Conservation (phyloP, 345 rosid genomes). For the Aquilaria sinensis region DNA sequence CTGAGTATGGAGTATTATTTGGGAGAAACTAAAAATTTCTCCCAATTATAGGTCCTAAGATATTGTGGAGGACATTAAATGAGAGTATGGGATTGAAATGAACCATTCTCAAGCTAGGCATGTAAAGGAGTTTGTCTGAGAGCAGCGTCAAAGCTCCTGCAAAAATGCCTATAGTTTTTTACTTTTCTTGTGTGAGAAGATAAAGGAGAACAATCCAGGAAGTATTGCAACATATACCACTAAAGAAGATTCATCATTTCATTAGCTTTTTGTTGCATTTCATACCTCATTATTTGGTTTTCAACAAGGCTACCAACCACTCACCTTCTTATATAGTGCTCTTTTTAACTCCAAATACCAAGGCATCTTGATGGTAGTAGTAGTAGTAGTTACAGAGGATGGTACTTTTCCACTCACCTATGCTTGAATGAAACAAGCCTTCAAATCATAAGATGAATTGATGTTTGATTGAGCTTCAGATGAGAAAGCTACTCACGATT, state of each 20-base stretch:
- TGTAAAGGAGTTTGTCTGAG: constrained; percentile 84
- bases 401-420: constrained; percentile 81
- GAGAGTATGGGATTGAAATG: constrained; percentile 86
- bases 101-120: constrained; percentile 95
- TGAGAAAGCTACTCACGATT: too few species aligned
- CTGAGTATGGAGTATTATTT: constrained; percentile 90
- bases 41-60: constrained; percentile 91
- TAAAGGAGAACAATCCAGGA: constrained; percentile 92
- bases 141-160: constrained; percentile 91
- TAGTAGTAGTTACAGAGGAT: constrained; percentile 69
- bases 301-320: constrained; percentile 83
- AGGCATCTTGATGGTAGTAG: constrained; percentile 70
- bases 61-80: constrained; percentile 78
- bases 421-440: constrained; percentile 14
- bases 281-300: constrained; percentile 80
- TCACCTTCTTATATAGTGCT: constrained; percentile 70
- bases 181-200: constrained; percentile 79
- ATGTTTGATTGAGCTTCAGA: too few species aligned
- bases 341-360: constrained; percentile 75
- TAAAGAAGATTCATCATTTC: constrained; percentile 89
- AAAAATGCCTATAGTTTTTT: constrained; percentile 79
- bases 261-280: constrained; percentile 77
- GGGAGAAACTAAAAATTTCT: constrained; percentile 73
- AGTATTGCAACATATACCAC: constrained; percentile 68
- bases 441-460: too few species aligned